Evolutionary conservation across 768 basidiomycete genomes (phyloP), one percentile per base, ranked within the genome.

Genomic region (Coprinopsis marcescibilis): DNA sequence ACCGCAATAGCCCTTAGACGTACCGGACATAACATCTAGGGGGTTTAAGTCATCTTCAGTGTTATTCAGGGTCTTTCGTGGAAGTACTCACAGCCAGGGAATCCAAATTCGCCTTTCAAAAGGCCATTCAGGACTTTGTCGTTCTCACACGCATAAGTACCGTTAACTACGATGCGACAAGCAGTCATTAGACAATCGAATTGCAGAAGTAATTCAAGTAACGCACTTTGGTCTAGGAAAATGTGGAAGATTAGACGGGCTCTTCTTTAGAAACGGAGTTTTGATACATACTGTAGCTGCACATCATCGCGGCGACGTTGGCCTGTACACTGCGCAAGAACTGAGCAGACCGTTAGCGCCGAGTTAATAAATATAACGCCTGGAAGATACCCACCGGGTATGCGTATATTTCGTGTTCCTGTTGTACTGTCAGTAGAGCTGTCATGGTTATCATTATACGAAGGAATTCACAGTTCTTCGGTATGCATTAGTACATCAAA

Each of bases 261-360:
- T n/a, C n/a, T 8, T n/a, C 30, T 32, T 40, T 5, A 40, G 15
- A 10, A 10, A 21, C 19, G 38, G 12, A 24, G 15, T 2, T 33
- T 11, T 12, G 17, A 27, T 45, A 58, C 67, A 50, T 46, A 72
- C 76, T 80, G 54, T 81, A 81, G 49, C 77, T 78, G 60, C 81
- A 83, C 81, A 83, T 83, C 45, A 85, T 71, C 3, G 79, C 60
- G 1, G 82, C 77, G 10, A 83, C 83, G 46, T 78, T 77, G 10
- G 83, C 83, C 60, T 77, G 74, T 3, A 85, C 77, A 15, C 77
- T 72, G 34, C 77, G 75, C 55, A 83, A 55, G 56, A 78, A 78
- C 65, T 71, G 41, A 13, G 26, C 20, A 25, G 24, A 44, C 25
- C 42, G 35, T 46, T 14, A 45, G 37, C 11, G 40, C 3, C 20